Base-by-base conservation (phyloP, 352 stramenopile genomes). In the Phytophthora ohioensis region DNA sequence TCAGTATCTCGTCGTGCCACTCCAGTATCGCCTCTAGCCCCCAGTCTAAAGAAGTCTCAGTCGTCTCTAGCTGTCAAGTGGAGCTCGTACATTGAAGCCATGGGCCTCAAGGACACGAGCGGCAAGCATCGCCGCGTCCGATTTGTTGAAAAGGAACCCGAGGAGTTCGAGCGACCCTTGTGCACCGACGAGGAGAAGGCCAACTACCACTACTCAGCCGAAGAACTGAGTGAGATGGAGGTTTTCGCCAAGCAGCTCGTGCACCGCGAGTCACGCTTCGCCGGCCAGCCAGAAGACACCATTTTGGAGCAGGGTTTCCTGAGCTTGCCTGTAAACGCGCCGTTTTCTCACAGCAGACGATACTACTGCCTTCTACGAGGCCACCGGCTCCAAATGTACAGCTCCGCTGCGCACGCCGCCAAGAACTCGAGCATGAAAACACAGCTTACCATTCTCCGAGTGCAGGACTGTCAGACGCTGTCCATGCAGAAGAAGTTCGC, bases 291-390 rank as follows among this genome's bases (percentile, higher is more conserved):
- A 1, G 73, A 85, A n/a, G 51, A 87, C 71, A 93, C 85, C 15
- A 85, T 93, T 43, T 67, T 89, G 48, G 80, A 91, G 54, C 85
- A 93, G 49, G 85, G 85, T 6, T 92, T 79, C 57, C 71, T 93
- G 30, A 85, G 71, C 31, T 55, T 91, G 31, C 82, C 80, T 1
- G 72, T 77, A 41, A 75, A 81, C 55, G 61, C 72, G 31, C 80
- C 84, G 6, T 88, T 92, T 67, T 83, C 91, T 55, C 85, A 91
- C 64, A 75, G 69, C 61, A 79, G 78, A 69, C 76, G 80, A 15
- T 88, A 83, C 70, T 93, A 93, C 67, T 93, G 84, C 45, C 69
- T 93, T 12, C 69, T 93, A 27, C 71, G 81, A 38, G 74, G 74
- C 42, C 76, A 90, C 46, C 56, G 70, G 7, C 47, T 92, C 21